phyloP scores from a whole-genome alignment of 345 rosid genomes.

The Hypericum androsaemum region DNA sequence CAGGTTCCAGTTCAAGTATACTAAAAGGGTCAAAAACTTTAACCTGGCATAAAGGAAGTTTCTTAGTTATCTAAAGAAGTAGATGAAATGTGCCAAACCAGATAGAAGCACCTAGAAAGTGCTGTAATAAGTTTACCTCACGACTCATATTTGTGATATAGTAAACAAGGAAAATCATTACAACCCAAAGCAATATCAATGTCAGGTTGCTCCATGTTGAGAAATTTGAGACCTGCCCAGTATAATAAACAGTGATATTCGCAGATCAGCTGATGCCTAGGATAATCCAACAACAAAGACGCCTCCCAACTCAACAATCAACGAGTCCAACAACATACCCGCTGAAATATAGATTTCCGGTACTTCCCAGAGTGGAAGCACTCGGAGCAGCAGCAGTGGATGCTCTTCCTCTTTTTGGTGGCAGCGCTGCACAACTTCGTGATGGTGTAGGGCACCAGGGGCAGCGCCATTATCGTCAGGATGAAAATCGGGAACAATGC shows the following conservation, averaged over 20 bases:
- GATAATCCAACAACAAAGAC: neutral
- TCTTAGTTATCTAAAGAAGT: no score
- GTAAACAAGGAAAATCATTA: constrained; percentile 78
- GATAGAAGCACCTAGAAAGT: no score
- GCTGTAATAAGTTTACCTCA: constrained; percentile 38
- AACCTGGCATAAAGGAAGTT: constrained; percentile 29
- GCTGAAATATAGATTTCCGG: constrained; percentile 65
- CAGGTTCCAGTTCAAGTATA: constrained; percentile 75
- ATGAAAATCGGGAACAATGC: constrained; percentile 89
- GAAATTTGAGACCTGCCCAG: constrained; percentile 76
- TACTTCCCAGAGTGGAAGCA: constrained; percentile 81
- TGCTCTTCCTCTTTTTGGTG: constrained; percentile 56
- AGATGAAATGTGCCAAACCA: no score
- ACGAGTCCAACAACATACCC: constrained; percentile 35
- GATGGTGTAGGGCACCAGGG: constrained; percentile 80
- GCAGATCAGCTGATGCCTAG: constrained; percentile 4
- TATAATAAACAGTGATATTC: neutral
- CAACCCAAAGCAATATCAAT: constrained; percentile 65
- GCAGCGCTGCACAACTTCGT: constrained; percentile 62
- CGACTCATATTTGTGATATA: constrained; percentile 80
- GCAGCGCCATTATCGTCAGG: constrained; percentile 90
- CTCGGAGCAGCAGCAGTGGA: constrained; percentile 75
- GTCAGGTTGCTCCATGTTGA: constrained; percentile 90
- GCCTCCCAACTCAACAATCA: neutral
- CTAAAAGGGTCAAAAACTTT: constrained; percentile 83